Evolutionary conservation across 768 basidiomycete species (phyloP).

Genomic region (Dentipellis sp.): DNA sequence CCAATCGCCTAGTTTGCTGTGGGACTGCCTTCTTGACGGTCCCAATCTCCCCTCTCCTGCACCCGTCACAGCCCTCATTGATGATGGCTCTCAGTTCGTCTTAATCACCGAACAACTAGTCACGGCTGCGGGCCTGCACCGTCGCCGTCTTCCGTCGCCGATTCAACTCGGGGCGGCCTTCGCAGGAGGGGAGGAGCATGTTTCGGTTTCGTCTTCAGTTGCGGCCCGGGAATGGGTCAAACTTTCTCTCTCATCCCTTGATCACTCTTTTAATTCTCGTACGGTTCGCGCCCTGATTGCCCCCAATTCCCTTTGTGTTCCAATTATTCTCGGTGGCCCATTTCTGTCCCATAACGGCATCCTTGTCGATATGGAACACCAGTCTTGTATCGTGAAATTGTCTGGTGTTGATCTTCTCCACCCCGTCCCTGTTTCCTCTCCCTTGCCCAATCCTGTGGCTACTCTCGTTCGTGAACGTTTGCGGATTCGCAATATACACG

Average conservation of each 20-base stretch:
- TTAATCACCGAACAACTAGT: neutral
- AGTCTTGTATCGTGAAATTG: neutral
- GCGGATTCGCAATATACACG: neutral
- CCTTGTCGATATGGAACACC: neutral
- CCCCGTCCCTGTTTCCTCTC: neutral
- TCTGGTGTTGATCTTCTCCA: neutral
- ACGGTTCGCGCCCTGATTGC: conserved; percentile 17
- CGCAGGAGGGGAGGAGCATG: neutral
- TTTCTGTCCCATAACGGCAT: neutral
- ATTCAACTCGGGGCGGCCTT: neutral
- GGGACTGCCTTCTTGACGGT: neutral
- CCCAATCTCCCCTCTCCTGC: neutral
- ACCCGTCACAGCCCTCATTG: neutral
- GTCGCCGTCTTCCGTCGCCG: neutral
- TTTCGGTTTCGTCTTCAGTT: neutral
- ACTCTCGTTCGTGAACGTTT: neutral
- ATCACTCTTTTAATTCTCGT: conserved; percentile 3
- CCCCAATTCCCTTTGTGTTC: conserved; percentile 15
- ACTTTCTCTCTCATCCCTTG: neutral
- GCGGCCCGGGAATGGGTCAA: neutral
- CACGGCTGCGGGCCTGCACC: neutral
- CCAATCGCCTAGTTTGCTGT: too few relatives aligned
- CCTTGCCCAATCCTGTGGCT: neutral
- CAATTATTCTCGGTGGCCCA: conserved; percentile 22
- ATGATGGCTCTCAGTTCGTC: neutral